Evolutionary conservation across 2,329 filamentous ascomycete species (phyloP).

Genomic region (Exophiala bonariae): DNA sequence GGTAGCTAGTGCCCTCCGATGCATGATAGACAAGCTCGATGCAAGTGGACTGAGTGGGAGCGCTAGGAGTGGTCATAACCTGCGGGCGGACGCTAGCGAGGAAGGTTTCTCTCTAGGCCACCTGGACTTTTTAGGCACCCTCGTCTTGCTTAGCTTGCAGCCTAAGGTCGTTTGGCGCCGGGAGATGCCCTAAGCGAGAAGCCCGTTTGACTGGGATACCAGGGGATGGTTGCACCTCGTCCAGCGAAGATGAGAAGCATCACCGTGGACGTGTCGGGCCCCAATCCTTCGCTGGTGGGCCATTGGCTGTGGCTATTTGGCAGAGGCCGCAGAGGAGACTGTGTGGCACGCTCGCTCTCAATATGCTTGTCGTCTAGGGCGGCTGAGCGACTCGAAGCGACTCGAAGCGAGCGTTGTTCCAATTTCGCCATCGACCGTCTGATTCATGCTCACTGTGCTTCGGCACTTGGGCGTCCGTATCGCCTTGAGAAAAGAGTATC

Average conservation of each 20-base stretch:
- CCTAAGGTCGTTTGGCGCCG: conserved; percentile 26
- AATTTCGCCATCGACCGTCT: conserved; percentile 26
- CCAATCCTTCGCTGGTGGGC: conserved; percentile 1
- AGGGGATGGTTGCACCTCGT: conserved; percentile 5
- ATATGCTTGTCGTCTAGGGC: conserved; percentile 25
- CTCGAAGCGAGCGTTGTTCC: conserved; percentile 27
- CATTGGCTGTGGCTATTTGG: not conserved
- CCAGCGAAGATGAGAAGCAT: too few relatives aligned
- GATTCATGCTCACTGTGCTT: conserved; percentile 15
- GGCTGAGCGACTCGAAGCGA: conserved; percentile 27
- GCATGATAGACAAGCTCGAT: too few relatives aligned
- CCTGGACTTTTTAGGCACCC: not conserved
- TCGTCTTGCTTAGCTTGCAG: conserved; percentile 15
- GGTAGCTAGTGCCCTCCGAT: too few relatives aligned
- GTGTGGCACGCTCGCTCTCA: not conserved
- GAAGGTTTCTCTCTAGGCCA: too few relatives aligned
- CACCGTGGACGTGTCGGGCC: not conserved
- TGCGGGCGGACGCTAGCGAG: too few relatives aligned
- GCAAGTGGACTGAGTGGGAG: too few relatives aligned
- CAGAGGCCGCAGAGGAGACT: not conserved
- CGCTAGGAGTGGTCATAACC: too few relatives aligned
- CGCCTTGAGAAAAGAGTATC: conserved; percentile 19
- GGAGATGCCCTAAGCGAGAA: conserved; percentile 29
- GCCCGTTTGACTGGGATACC: conserved; percentile 21
- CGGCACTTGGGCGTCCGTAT: conserved; percentile 26